Percentiles rank a stretch among this genome's conserved stretches.
Evolutionary conservation across 2,329 filamentous ascomycete species (phyloP).

Genomic region (Phialophora chinensis): DNA sequence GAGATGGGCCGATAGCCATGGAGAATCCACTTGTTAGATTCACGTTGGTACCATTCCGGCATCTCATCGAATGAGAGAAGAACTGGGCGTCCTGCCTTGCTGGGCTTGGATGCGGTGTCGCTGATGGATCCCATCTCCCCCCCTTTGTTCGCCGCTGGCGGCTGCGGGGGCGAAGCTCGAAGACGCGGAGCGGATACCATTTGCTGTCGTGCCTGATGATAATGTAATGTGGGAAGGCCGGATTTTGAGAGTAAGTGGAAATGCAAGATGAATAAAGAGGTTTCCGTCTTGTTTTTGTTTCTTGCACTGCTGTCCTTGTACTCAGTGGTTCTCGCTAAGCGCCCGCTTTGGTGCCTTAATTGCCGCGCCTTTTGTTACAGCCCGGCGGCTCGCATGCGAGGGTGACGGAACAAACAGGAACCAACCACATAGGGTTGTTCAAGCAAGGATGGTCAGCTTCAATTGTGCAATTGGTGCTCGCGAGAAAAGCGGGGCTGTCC

Average conservation of each 20-base stretch:
- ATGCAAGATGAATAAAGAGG: too few relatives aligned
- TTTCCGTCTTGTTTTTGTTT: too few relatives aligned
- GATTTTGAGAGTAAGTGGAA: conserved; percentile 5
- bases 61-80: conserved; percentile 29
- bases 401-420: too few relatives aligned
- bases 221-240: background rate
- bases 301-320: too few relatives aligned
- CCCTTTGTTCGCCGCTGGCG: conserved; percentile 12
- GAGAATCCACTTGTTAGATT: conserved; percentile 40
- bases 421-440: too few relatives aligned
- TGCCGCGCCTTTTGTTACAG: too few relatives aligned
- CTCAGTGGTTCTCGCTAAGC: too few relatives aligned
- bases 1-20: conserved; percentile 42
- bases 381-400: too few relatives aligned
- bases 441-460: too few relatives aligned
- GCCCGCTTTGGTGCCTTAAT: too few relatives aligned
- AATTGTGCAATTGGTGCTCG: too few relatives aligned
- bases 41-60: conserved; percentile 17
- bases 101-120: conserved; percentile 19
- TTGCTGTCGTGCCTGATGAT: conserved; percentile 21
- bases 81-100: conserved; percentile 31
- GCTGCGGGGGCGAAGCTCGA: conserved; percentile 16
- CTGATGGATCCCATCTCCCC: conserved; percentile 10
- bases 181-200: conserved; percentile 19
- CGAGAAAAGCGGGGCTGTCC: too few relatives aligned